Conservation (phyloP, 2,329 filamentous ascomycete genomes). For the Aspergillus aculeatus region DNA sequence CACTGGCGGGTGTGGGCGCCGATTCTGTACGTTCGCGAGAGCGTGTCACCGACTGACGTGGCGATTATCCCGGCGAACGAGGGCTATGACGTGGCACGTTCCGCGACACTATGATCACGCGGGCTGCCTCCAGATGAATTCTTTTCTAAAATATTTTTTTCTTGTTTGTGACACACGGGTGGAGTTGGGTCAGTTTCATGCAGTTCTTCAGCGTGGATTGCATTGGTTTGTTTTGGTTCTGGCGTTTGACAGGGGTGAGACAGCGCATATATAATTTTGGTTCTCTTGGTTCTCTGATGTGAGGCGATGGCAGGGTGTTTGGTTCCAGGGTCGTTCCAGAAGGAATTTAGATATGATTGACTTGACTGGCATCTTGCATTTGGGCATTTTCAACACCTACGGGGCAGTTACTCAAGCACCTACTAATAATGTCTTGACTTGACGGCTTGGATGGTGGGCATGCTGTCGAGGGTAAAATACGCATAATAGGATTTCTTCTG, state of each 20-base stretch:
- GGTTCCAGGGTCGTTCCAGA: neutral
- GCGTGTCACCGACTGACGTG: slow-evolving; percentile 21
- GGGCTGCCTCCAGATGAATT: neutral
- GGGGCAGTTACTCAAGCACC: too few relatives aligned
- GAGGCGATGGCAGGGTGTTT: neutral
- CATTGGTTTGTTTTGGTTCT: slow-evolving; percentile 2
- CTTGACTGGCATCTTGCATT: too few relatives aligned
- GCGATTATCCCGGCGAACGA: slow-evolving; percentile 6
- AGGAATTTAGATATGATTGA: too few relatives aligned
- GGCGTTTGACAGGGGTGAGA: neutral
- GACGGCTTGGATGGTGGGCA: too few relatives aligned
- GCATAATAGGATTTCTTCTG: too few relatives aligned
- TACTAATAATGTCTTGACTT: too few relatives aligned
- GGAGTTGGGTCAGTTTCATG: neutral
- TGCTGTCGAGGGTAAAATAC: too few relatives aligned
- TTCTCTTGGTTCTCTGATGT: neutral
- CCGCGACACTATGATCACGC: neutral
- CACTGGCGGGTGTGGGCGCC: slow-evolving; percentile 89
- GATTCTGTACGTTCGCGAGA: slow-evolving; percentile 61
- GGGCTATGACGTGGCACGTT: slow-evolving; percentile 13
- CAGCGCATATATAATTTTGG: slow-evolving; percentile 1
- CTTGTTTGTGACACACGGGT: neutral
- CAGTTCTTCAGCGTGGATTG: slow-evolving; percentile 12
- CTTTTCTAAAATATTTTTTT: neutral
- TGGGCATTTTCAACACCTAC: too few relatives aligned